Evolutionary conservation across 495 filamentous ascomycete genomes (phyloP).

Genomic region (Podospora sp.): DNA sequence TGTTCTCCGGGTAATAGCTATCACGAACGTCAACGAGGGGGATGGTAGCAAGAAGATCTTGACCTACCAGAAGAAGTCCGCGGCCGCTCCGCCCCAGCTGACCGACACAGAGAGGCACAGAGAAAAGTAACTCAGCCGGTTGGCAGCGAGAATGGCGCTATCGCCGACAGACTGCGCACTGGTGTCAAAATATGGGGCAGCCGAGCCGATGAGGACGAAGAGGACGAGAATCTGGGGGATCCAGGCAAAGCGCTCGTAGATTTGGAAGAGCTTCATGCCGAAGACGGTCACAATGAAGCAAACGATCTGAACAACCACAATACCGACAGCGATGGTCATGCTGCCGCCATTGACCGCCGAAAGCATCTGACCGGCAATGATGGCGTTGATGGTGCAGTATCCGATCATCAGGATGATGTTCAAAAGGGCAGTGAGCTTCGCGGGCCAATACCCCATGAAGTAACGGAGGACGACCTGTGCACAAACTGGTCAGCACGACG

Average conservation of each 20-base stretch:
- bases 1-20: conserved; percentile 10
- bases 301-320: conserved; percentile 68
- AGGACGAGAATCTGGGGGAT: conserved; percentile 67
- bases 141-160: conserved; percentile 20
- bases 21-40: not conserved
- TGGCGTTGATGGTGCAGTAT: conserved; percentile 69
- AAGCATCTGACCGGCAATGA: conserved; percentile 74
- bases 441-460: conserved; percentile 80
- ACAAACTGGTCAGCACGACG: not conserved
- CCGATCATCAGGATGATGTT: conserved; percentile 74
- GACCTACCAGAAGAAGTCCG: conserved; percentile 11
- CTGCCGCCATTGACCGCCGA: conserved; percentile 67
- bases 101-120: conserved; percentile 27
- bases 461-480: conserved; percentile 66
- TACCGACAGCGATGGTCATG: conserved; percentile 71
- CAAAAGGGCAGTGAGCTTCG: conserved; percentile 70
- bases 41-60: not conserved
- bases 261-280: conserved; percentile 71
- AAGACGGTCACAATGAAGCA: conserved; percentile 71
- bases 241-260: conserved; percentile 72
- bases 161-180: conserved; percentile 36
- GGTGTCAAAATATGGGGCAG: conserved; percentile 65
- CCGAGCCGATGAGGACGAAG: conserved; percentile 67
- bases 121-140: conserved; percentile 29
- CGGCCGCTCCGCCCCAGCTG: conserved; percentile 14